Conservation (phyloP, 2,329 filamentous ascomycete species). For the Ophiostoma fasciatum region DNA sequence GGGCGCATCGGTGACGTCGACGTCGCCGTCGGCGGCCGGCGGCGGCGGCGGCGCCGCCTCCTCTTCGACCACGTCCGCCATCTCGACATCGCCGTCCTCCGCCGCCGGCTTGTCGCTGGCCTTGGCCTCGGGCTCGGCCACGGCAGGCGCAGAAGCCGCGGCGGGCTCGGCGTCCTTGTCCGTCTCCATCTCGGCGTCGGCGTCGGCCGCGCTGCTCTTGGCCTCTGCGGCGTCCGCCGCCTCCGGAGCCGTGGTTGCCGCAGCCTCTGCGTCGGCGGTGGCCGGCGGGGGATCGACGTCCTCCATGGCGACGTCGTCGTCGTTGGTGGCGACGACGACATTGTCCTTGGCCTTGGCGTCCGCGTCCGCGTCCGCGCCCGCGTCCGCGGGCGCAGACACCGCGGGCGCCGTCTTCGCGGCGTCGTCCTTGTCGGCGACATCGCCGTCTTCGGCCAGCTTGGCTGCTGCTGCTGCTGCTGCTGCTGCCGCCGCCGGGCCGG, state of each 20-base stretch:
- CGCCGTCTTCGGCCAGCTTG: too few relatives aligned
- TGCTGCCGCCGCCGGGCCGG: background rate
- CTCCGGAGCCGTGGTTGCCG: background rate
- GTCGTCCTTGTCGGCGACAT: background rate
- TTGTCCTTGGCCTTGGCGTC: too few relatives aligned
- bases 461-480: too few relatives aligned
- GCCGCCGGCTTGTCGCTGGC: constrained; percentile 11
- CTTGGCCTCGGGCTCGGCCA: background rate
- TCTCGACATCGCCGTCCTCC: too few relatives aligned
- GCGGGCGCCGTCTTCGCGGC: background rate
- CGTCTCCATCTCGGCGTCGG: background rate
- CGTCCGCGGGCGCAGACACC: too few relatives aligned
- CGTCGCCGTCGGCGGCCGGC: too few relatives aligned
- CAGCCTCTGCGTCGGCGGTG: constrained; percentile 6
- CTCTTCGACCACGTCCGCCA: too few relatives aligned
- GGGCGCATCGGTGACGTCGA: too few relatives aligned
- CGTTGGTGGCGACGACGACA: too few relatives aligned
- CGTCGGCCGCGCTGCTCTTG: background rate
- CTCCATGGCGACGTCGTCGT: constrained; percentile 20
- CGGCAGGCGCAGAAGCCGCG: background rate
- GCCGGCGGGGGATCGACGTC: constrained; percentile 17
- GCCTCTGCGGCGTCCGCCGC: background rate
- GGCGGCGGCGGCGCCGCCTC: background rate
- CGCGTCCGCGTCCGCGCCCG: too few relatives aligned
- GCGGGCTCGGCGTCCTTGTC: background rate